Conservation (phyloP, 305 asterid species). For the Fraxinus baroniana region DNA sequence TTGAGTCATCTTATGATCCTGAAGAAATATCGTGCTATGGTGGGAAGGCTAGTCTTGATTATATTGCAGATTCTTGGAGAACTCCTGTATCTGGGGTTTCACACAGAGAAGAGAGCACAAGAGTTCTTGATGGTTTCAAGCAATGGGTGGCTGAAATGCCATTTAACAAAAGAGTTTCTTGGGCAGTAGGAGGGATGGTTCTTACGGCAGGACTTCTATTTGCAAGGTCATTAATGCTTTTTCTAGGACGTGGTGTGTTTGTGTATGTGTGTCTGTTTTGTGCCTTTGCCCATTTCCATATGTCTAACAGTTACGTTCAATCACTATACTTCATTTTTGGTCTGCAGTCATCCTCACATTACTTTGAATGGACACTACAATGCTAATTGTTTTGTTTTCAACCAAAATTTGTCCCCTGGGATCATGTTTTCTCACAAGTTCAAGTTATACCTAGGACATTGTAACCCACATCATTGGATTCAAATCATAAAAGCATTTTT, state of each 20-base stretch:
- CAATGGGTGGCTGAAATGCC: constrained; percentile 62
- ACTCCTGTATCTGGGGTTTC: constrained; percentile 46
- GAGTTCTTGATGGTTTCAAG: constrained; percentile 49
- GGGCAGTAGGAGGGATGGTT: constrained; percentile 99
- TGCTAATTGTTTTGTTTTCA: neutral
- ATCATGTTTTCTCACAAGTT: neutral
- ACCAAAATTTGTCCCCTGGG: neutral
- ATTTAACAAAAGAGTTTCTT: constrained; percentile 69
- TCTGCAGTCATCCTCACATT: neutral
- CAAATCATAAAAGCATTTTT: neutral
- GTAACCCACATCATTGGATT: neutral
- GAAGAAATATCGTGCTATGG: constrained; percentile 73
- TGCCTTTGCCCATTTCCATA: neutral
- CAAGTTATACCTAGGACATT: neutral
- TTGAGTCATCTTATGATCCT: constrained; percentile 50
- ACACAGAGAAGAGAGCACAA: constrained; percentile 31
- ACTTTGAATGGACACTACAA: neutral
- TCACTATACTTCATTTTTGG: neutral
- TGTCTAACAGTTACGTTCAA: neutral
- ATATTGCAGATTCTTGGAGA: constrained; percentile 65
- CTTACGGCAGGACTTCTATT: constrained; percentile 89
- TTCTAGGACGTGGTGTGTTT: neutral
- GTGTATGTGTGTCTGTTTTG: neutral
- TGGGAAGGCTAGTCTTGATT: constrained; percentile 73
- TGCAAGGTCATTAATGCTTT: constrained; percentile 53